Evolutionary conservation across 2,329 filamentous ascomycete species (phyloP), one percentile per base, ranked within the genome.

Genomic region (Leptographium radiaticola): DNA sequence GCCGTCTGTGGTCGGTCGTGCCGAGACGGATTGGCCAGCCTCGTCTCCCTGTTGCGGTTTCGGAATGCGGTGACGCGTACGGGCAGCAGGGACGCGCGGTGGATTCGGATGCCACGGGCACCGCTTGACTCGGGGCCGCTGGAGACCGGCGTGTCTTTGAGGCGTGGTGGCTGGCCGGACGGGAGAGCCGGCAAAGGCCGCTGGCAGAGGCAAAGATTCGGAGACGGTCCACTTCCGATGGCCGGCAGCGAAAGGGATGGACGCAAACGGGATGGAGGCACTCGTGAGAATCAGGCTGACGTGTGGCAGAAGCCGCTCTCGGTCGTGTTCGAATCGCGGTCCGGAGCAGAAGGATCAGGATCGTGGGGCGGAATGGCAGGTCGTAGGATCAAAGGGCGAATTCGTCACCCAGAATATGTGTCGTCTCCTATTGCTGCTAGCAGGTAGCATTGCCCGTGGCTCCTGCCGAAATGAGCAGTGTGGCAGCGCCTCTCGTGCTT

Each of bases 201-300:
- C 9, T 36, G 9, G 33, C n/a, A 33, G 34, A 13, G n/a, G 5
- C 31, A 13, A 18, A 11, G n/a, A 52, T 30, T 7, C 31, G 4
- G 12, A 52, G 25, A 51, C n/a, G 33, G 30, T 52, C 50, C 50
- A 52, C 50, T 57, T 6, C 59, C 30, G 13, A 51, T 56, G 48
- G 70, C 60, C 1, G 58, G 59, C 2, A 68, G 58, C 52, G 66
- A 68, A 2, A 51, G 2, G 67, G 67, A 0, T 53, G 60, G 7
- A 65, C 55, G 38, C 67, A 53, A 0, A 66, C 48, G n/a, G 63
- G 60, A 3, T 65, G 65, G 0, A 36, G 55, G 0, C n/a, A 4
- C 12, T 68, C 49, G 8, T 8, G 43, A 6, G 15, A 13, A 12
- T 8, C 5, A 12, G 15, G n/a, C 40, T 10, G 18, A 18, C n/a